phyloP scores from a whole-genome alignment of 2,329 filamentous ascomycete species.

The Coniochaeta sp. region DNA sequence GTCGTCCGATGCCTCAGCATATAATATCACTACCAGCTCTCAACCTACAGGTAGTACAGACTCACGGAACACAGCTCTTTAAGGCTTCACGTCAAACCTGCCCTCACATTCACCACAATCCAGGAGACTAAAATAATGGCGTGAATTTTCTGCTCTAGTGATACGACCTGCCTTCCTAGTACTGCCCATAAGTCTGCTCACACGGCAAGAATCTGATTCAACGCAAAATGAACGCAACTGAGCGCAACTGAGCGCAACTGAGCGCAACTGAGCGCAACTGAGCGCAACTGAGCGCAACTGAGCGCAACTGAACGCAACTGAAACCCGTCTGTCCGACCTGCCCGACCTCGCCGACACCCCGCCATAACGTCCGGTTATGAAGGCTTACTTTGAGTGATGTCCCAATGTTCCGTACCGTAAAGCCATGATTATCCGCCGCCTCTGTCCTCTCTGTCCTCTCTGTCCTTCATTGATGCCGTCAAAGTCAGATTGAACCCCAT shows the following conservation, averaged over 20 bases:
- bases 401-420: background rate
- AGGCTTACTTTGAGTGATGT: background rate
- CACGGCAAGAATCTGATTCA: background rate
- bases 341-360: background rate
- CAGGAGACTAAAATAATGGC: background rate
- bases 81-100: too few relatives aligned
- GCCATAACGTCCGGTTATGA: background rate
- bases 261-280: too few relatives aligned
- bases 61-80: too few relatives aligned
- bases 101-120: background rate
- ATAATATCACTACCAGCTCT: too few relatives aligned
- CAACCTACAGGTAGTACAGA: too few relatives aligned
- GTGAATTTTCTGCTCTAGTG: background rate
- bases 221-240: too few relatives aligned
- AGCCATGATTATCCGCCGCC: background rate
- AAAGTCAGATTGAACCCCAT: background rate
- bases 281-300: too few relatives aligned
- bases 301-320: too few relatives aligned
- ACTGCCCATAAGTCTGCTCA: background rate
- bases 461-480: background rate
- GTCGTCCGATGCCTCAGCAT: too few relatives aligned
- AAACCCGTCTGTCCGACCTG: background rate
- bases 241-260: too few relatives aligned
- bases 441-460: too few relatives aligned
- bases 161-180: background rate